These are phyloP conservation scores for Oldenlandia corymbosa DNA, from an alignment of 257 asterid genomes.

Conservation along the genomic window DNA sequence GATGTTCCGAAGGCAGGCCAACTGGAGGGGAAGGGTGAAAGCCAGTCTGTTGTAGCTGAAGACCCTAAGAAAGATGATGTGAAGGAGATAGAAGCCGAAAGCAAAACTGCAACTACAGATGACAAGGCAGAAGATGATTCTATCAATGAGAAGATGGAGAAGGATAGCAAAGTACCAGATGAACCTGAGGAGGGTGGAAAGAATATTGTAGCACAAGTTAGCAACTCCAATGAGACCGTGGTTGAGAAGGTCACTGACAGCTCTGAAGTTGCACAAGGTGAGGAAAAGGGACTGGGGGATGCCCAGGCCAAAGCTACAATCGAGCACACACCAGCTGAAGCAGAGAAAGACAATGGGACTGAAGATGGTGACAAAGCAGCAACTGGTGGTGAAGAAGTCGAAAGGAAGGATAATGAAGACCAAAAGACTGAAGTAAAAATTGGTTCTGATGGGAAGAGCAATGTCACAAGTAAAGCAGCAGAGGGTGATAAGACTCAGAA, in stretches of 20 bases:
- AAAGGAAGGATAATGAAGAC: constrained; percentile 10
- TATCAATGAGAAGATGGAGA: constrained; percentile 7
- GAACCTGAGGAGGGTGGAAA: constrained; percentile 18
- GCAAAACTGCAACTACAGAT: constrained; percentile 11
- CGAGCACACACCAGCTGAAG: constrained; percentile 15
- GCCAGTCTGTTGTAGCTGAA: constrained; percentile 7
- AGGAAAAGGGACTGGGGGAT: constrained; percentile 5
- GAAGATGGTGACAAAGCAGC: constrained; percentile 6
- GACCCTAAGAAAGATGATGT: constrained; percentile 7
- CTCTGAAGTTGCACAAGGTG: constrained; percentile 18
- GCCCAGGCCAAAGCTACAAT: constrained; percentile 2
- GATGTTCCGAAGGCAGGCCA: constrained; percentile 16
- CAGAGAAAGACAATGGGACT: constrained; percentile 13
- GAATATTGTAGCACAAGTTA: constrained; percentile 12
- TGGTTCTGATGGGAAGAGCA: constrained; percentile 16
- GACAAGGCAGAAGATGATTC: constrained; percentile 16
- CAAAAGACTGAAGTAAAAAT: constrained; percentile 5
- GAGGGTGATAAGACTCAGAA: constrained; percentile 30
- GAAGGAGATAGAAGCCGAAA: constrained; percentile 13
- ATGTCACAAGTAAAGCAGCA: constrained; percentile 12
- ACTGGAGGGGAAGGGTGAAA: constrained; percentile 13
- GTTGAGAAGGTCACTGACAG: constrained; percentile 14
- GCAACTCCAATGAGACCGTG: constrained; percentile 2
- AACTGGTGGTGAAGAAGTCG: constrained; percentile 10
- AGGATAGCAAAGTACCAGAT: constrained; percentile 14